phyloP scores from a whole-genome alignment of 768 basidiomycete genomes.

The Agaricus bisporus region DNA sequence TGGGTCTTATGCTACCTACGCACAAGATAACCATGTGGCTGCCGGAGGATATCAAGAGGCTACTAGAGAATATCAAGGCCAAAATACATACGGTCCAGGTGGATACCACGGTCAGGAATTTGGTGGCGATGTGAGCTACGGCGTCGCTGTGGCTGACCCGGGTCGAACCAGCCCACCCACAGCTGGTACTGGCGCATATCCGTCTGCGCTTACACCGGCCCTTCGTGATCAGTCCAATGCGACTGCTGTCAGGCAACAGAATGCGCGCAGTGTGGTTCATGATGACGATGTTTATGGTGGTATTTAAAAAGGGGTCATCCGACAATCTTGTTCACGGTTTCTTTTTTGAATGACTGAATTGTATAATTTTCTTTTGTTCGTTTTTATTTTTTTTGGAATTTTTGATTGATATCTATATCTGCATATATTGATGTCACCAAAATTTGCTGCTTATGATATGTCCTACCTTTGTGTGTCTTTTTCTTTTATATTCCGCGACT shows the following conservation, averaged over 20 bases:
- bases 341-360: no score
- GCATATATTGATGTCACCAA: no score
- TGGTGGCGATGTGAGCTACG: slow-evolving; percentile 3
- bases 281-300: slow-evolving; percentile 32
- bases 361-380: no score
- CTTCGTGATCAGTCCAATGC: not conserved
- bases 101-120: slow-evolving; percentile 18
- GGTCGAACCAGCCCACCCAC: not conserved
- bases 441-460: no score
- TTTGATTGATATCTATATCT: no score
- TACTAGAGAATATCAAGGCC: slow-evolving; percentile 26
- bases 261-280: slow-evolving; percentile 16
- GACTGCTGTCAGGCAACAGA: slow-evolving; percentile 12
- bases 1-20: slow-evolving; percentile 33
- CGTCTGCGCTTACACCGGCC: not conserved
- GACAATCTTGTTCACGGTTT: no score
- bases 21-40: slow-evolving; percentile 12
- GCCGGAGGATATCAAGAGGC: slow-evolving; percentile 24
- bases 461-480: no score
- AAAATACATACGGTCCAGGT: slow-evolving; percentile 5
- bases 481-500: no score
- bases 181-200: slow-evolving; percentile 7
- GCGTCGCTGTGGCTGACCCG: slow-evolving; percentile 18
- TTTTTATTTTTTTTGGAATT: no score
- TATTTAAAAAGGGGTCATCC: slow-evolving; percentile 17